These are phyloP conservation scores for Aureobasidium leucospermi DNA, from an alignment of 2,329 filamentous ascomycete species.

Conservation along the genomic window DNA sequence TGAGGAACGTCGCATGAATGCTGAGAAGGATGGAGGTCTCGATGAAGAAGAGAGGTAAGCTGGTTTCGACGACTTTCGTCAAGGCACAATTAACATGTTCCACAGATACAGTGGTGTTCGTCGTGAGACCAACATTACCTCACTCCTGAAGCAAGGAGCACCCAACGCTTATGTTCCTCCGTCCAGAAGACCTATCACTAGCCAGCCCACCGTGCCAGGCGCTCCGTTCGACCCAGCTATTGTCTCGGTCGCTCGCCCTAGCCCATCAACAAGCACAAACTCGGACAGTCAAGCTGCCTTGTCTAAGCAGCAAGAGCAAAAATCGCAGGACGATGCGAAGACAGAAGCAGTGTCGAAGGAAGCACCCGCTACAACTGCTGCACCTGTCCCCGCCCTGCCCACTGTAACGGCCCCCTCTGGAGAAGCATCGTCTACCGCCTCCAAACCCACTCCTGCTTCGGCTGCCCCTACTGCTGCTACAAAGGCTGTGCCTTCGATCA, in stretches of 20 bases:
- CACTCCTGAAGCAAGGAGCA: slow-evolving; percentile 54
- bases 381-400: background rate
- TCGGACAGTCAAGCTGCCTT: slow-evolving; percentile 16
- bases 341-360: slow-evolving; percentile 1
- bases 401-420: background rate
- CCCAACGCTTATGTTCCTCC: slow-evolving; percentile 83
- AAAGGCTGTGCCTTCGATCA: background rate
- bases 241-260: slow-evolving; percentile 61
- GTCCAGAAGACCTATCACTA: slow-evolving; percentile 71
- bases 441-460: background rate
- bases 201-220: slow-evolving; percentile 64
- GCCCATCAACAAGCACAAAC: slow-evolving; percentile 19
- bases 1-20: slow-evolving; percentile 70
- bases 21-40: slow-evolving; percentile 55
- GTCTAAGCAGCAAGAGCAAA: slow-evolving; percentile 23
- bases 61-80: background rate
- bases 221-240: slow-evolving; percentile 82
- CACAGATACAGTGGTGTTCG: slow-evolving; percentile 83
- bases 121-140: slow-evolving; percentile 48
- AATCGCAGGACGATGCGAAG: slow-evolving; percentile 19
- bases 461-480: background rate
- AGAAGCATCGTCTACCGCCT: slow-evolving; percentile 1
- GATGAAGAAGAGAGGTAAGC: slow-evolving; percentile 90
- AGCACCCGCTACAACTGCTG: background rate
- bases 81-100: slow-evolving; percentile 14